phyloP scores from a whole-genome alignment of 495 filamentous ascomycete species.

The Xylaria castorea region DNA sequence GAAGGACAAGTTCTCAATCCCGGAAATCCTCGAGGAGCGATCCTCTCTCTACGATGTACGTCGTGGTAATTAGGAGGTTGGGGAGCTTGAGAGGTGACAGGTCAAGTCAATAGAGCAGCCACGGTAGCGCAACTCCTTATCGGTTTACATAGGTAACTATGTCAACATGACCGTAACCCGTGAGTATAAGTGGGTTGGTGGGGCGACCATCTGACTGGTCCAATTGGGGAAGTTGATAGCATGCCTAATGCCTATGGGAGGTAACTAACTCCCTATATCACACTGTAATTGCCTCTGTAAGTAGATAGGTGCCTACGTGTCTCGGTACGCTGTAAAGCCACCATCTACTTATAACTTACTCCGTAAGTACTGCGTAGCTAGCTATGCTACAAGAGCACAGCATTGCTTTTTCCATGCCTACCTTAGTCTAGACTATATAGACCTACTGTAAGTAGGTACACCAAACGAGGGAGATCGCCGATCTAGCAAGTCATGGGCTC shows the following conservation, averaged over 20 bases:
- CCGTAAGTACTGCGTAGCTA: no score
- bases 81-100: neutral
- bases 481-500: no score
- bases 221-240: neutral
- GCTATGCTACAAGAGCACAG: no score
- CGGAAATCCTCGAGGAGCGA: neutral
- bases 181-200: slow-evolving; percentile 5
- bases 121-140: slow-evolving; percentile 11
- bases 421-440: no score
- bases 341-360: no score
- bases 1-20: neutral
- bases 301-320: no score
- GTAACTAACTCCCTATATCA: no score
- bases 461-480: no score
- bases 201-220: neutral
- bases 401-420: no score
- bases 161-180: slow-evolving; percentile 14
- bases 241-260: no score
- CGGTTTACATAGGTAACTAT: neutral
- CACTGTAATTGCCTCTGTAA: neutral
- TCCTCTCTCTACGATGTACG: neutral
- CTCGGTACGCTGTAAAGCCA: no score
- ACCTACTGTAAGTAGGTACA: neutral
- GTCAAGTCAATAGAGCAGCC: neutral
- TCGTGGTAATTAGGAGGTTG: slow-evolving; percentile 2